These are phyloP conservation scores for Saitozyma podzolica DNA, from an alignment of 768 basidiomycete species.

Conservation along the genomic window DNA sequence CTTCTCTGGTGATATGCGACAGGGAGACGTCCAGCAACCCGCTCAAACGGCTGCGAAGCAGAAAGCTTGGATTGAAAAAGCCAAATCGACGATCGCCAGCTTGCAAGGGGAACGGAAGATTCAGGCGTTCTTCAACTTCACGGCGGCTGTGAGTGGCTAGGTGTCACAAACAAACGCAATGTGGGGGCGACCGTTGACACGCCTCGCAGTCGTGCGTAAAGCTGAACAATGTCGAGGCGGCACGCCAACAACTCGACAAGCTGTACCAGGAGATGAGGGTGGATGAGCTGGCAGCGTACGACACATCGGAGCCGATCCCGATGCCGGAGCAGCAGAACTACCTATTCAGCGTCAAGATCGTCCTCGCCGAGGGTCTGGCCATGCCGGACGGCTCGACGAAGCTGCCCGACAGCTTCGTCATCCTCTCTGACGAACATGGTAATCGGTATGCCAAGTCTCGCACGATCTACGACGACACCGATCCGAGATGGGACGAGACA, in stretches of 20 bases:
- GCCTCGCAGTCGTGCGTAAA: slow-evolving; percentile 79
- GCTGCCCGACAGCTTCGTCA: slow-evolving; percentile 88
- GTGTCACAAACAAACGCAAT: not conserved
- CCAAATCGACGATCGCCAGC: slow-evolving; percentile 57
- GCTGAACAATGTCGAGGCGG: slow-evolving; percentile 93
- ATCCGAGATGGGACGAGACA: slow-evolving; percentile 97
- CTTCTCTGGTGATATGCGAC: slow-evolving; percentile 95
- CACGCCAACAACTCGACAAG: slow-evolving; percentile 83
- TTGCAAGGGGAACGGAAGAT: slow-evolving; percentile 80
- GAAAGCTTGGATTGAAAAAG: slow-evolving; percentile 56
- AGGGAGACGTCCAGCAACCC: slow-evolving; percentile 59
- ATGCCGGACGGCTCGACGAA: slow-evolving; percentile 73
- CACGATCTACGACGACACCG: slow-evolving; percentile 86
- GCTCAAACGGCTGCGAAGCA: slow-evolving; percentile 75
- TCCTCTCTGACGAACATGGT: slow-evolving; percentile 88
- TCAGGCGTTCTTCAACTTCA: slow-evolving; percentile 87
- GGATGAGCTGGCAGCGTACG: slow-evolving; percentile 65
- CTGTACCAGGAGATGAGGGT: slow-evolving; percentile 90
- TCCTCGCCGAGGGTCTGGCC: slow-evolving; percentile 84
- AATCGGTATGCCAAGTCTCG: slow-evolving; percentile 89
- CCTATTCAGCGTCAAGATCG: slow-evolving; percentile 90
- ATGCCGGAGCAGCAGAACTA: slow-evolving; percentile 54
- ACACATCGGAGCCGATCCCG: slow-evolving; percentile 10
- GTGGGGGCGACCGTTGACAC: not conserved
- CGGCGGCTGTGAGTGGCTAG: slow-evolving; percentile 58